phyloP scores from a whole-genome alignment of 176 grass and related monocot species.

The Rhynchospora pubera region DNA sequence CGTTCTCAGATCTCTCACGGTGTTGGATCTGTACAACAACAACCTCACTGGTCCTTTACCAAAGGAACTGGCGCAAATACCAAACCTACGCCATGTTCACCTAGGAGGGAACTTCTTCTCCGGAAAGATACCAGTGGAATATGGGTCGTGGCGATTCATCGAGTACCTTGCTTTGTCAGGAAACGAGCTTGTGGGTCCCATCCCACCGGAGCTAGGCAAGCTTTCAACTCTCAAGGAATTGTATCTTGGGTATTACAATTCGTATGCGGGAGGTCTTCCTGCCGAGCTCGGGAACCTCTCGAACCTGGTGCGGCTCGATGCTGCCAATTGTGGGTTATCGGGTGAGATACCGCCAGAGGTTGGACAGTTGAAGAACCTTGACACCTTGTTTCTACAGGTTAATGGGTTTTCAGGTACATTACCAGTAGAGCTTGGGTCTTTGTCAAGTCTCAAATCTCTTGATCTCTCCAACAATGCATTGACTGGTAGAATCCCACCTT shows the following conservation, averaged over 20 bases:
- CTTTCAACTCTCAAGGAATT: conserved; percentile 57
- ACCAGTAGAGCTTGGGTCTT: conserved; percentile 44
- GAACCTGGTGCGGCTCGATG: conserved; percentile 60
- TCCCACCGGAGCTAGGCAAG: conserved; percentile 63
- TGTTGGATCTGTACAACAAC: conserved; percentile 86
- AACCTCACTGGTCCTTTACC: conserved; percentile 64
- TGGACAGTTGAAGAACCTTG: conserved; percentile 47
- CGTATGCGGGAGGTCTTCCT: conserved; percentile 52
- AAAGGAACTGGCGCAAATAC: conserved; percentile 18
- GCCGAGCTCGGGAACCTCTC: conserved; percentile 66
- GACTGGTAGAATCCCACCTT: conserved; percentile 55
- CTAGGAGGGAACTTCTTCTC: conserved; percentile 84
- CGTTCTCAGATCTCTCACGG: conserved; percentile 34
- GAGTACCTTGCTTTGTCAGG: conserved; percentile 92
- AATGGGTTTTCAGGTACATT: conserved; percentile 60
- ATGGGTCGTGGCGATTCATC: conserved; percentile 45
- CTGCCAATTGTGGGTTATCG: conserved; percentile 77
- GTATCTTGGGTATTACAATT: conserved; percentile 85
- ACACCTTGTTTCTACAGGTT: conserved; percentile 87
- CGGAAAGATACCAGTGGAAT: conserved; percentile 51
- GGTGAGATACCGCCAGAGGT: conserved; percentile 68
- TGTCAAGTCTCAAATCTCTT: conserved; percentile 61
- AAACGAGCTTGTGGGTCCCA: conserved; percentile 61
- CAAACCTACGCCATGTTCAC: conserved; percentile 56
- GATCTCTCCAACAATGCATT: conserved; percentile 90